Evolutionary conservation across 495 filamentous ascomycete species (phyloP).

Genomic region (Tuber brumale): DNA sequence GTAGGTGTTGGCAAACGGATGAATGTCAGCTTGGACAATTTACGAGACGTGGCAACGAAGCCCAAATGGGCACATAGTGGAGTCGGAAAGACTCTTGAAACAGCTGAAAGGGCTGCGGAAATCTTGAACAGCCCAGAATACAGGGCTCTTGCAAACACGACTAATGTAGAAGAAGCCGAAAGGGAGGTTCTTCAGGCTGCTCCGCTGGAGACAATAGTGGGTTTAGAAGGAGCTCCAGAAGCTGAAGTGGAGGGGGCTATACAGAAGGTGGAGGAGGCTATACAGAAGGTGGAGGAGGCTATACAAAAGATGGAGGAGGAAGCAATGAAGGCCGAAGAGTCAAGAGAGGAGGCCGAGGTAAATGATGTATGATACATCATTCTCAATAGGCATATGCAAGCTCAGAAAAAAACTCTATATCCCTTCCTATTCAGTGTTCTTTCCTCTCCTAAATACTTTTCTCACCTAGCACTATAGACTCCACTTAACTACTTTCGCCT

Average conservation of each 20-base stretch:
- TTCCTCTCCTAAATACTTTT: too few species aligned
- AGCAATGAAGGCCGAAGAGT: background rate
- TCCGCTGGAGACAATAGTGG: background rate
- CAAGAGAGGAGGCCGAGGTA: background rate
- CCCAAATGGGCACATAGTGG: slow-evolving; percentile 61
- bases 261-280: slow-evolving; percentile 1
- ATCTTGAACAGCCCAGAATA: slow-evolving; percentile 51
- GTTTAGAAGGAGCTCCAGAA: background rate
- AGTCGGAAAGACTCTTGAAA: slow-evolving; percentile 49
- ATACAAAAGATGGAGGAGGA: background rate
- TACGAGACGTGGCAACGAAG: slow-evolving; percentile 53
- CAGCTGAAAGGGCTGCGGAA: slow-evolving; percentile 52
- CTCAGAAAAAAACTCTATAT: too few species aligned
- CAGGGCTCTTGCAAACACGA: slow-evolving; percentile 24
- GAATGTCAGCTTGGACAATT: slow-evolving; percentile 54
- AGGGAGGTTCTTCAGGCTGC: background rate
- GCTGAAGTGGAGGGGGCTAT: background rate
- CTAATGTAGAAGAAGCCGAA: background rate
- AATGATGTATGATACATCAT: too few species aligned
- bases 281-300: background rate
- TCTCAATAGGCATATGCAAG: too few species aligned
- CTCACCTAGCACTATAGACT: too few species aligned
- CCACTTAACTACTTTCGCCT: too few species aligned
- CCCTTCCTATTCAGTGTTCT: too few species aligned
- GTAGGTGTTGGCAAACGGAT: slow-evolving; percentile 61